phyloP scores from a whole-genome alignment of 1,284 basidiomycete species.

The Mycosarcoma maydis region DNA sequence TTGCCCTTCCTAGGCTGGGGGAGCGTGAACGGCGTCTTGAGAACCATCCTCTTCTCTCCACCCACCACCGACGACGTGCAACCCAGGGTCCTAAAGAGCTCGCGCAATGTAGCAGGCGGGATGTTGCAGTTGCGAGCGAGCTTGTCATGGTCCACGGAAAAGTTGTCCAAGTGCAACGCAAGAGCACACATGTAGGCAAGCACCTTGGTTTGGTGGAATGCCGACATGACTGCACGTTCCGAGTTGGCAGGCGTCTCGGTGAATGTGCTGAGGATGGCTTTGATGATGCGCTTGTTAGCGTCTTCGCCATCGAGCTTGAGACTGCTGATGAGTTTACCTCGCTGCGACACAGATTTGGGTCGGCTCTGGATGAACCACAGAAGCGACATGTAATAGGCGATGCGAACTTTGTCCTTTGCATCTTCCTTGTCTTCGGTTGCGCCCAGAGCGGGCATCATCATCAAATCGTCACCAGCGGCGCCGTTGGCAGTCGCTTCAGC shows the following conservation, averaged over 20 bases:
- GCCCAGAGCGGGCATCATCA: slow-evolving; percentile 44
- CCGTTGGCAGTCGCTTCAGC: neutral
- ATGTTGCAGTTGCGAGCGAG: slow-evolving; percentile 40
- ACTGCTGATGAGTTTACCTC: slow-evolving; percentile 24
- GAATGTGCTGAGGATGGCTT: slow-evolving; percentile 29
- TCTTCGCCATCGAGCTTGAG: slow-evolving; percentile 45
- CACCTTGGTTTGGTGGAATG: slow-evolving; percentile 54
- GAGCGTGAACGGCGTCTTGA: slow-evolving; percentile 49
- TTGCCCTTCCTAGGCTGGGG: slow-evolving; percentile 45
- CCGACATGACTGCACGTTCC: slow-evolving; percentile 41
- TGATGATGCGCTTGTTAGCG: slow-evolving; percentile 38
- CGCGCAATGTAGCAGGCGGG: slow-evolving; percentile 34
- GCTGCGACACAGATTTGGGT: slow-evolving; percentile 37
- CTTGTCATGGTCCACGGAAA: slow-evolving; percentile 51
- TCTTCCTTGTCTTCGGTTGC: slow-evolving; percentile 47
- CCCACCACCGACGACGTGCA: slow-evolving; percentile 45
- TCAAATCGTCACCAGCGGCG: slow-evolving; percentile 13
- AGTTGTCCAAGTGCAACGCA: slow-evolving; percentile 60
- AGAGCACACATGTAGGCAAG: slow-evolving; percentile 61
- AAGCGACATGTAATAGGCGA: slow-evolving; percentile 47
- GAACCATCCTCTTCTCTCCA: slow-evolving; percentile 48
- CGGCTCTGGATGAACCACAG: slow-evolving; percentile 34
- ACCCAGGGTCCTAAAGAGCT: slow-evolving; percentile 49
- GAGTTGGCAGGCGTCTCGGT: slow-evolving; percentile 34
- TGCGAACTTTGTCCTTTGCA: slow-evolving; percentile 40